Evolutionary conservation across 1,139 yeast genomes (phyloP).

Genomic region (Scheffersomyces quercinus): DNA sequence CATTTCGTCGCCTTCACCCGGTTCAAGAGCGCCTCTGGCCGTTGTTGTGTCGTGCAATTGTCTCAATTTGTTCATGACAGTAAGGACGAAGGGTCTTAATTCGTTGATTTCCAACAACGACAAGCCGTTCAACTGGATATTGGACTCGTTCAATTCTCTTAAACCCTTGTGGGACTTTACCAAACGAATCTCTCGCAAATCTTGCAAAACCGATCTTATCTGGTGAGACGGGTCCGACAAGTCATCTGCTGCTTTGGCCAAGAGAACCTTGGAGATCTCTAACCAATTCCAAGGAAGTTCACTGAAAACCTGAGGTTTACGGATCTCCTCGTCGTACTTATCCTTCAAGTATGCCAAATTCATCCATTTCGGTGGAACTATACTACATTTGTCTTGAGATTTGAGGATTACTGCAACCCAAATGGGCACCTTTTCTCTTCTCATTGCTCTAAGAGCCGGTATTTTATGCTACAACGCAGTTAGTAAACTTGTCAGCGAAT

Average conservation of each 20-base stretch:
- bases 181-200: conserved; percentile 78
- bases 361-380: conserved; percentile 91
- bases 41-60: conserved; percentile 45
- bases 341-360: conserved; percentile 53
- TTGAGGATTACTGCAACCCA: conserved; percentile 88
- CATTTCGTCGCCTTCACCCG: conserved; percentile 23
- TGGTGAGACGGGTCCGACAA: conserved; percentile 64
- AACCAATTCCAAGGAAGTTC: conserved; percentile 87
- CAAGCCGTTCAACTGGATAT: conserved; percentile 79
- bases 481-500: conserved; percentile 5
- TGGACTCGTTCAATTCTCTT: conserved; percentile 74
- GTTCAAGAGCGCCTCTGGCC: conserved; percentile 23
- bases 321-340: conserved; percentile 68
- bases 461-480: conserved; percentile 33
- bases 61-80: conserved; percentile 77
- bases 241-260: conserved; percentile 74
- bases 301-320: conserved; percentile 60
- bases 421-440: conserved; percentile 70
- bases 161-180: conserved; percentile 83
- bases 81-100: conserved; percentile 74
- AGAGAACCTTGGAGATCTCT: conserved; percentile 68
- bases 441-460: conserved; percentile 65
- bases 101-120: conserved; percentile 86
- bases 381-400: conserved; percentile 81
- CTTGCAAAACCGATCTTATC: conserved; percentile 72